Evolutionary conservation across 495 filamentous ascomycete species (phyloP), one percentile per base, ranked within the genome.

Genomic region (Xylaria nigripes): DNA sequence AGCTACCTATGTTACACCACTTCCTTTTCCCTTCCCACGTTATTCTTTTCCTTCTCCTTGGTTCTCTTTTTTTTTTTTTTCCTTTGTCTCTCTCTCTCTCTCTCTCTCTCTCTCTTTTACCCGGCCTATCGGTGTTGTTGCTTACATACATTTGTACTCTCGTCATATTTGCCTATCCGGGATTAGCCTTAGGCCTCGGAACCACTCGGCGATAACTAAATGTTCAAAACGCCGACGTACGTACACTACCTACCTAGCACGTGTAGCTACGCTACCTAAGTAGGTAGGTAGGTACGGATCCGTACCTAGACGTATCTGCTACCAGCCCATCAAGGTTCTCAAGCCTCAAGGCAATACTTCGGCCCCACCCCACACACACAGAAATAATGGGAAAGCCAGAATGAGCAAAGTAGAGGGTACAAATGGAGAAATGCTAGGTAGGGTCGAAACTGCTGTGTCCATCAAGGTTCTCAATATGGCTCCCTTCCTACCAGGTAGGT

Each of bases 261-360:
- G n/a, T n/a, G n/a, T n/a, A n/a, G n/a, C n/a, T n/a, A n/a, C n/a
- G n/a, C n/a, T n/a, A n/a, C n/a, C n/a, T n/a, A n/a, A n/a, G n/a
- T n/a, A n/a, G n/a, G n/a, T n/a, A n/a, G n/a, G n/a, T n/a, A n/a
- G n/a, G n/a, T n/a, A n/a, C 43, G 30, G 49, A 38, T 48, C 10
- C 23, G 27, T 22, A 9, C 22, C 27, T 32, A 40, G 3, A 1
- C n/a, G 21, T 41, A 40, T 34, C 34, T 25, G 32, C 29, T 48
- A 48, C 41, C 29, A 42, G 49, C 22, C 61, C 61, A 59, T 64
- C 63, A 57, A 42, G 63, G 63, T 66, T 56, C 58, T 59, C 58
- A 48, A 27, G 25, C 24, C 27, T 22, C 16, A 36, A 42, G 36
- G 12, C 29, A 45, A 36, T 13, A 15, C n/a, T n/a, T 36, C 6